phyloP scores from a whole-genome alignment of 73 alveolate genomes.

The Loxodes magnus region DNA sequence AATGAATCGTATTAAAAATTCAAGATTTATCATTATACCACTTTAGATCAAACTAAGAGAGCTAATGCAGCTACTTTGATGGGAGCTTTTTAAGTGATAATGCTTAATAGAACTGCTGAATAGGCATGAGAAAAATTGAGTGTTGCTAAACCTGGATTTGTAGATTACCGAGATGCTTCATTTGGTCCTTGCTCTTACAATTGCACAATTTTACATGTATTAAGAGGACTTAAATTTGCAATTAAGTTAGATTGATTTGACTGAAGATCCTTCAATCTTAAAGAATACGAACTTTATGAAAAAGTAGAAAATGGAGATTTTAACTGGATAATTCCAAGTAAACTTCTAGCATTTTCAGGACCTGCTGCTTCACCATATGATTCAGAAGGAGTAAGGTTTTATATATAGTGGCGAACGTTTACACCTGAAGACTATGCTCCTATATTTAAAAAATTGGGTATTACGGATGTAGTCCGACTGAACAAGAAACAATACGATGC shows the following conservation, averaged over 20 bases:
- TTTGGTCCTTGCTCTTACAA: constrained; percentile 74
- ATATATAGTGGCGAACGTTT: constrained; percentile 46
- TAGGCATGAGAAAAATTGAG: constrained; percentile 69
- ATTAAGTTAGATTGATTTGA: constrained; percentile 65
- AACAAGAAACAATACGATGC: constrained; percentile 68
- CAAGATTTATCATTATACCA: constrained; percentile 59
- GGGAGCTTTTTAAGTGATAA: constrained; percentile 80
- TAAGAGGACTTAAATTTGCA: constrained; percentile 66
- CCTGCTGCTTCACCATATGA: constrained; percentile 42
- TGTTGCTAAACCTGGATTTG: constrained; percentile 42
- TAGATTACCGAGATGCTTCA: constrained; percentile 82
- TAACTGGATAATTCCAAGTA: constrained; percentile 75
- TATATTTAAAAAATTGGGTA: constrained; percentile 69
- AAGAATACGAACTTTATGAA: constrained; percentile 64
- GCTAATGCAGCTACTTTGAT: constrained; percentile 79
- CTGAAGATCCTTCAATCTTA: constrained; percentile 46
- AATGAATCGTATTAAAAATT: constrained; percentile 22
- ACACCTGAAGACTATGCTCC: constrained; percentile 92
- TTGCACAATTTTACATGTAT: constrained; percentile 66
- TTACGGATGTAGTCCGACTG: constrained; percentile 68
- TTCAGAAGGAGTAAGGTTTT: constrained; percentile 38
- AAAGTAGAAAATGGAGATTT: constrained; percentile 81
- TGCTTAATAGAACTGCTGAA: constrained; percentile 62
- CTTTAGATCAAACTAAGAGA: constrained; percentile 46
- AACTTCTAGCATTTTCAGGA: constrained; percentile 56